Evolutionary conservation across 306 rosid species (phyloP).

Genomic region (Cicer bijugum): DNA sequence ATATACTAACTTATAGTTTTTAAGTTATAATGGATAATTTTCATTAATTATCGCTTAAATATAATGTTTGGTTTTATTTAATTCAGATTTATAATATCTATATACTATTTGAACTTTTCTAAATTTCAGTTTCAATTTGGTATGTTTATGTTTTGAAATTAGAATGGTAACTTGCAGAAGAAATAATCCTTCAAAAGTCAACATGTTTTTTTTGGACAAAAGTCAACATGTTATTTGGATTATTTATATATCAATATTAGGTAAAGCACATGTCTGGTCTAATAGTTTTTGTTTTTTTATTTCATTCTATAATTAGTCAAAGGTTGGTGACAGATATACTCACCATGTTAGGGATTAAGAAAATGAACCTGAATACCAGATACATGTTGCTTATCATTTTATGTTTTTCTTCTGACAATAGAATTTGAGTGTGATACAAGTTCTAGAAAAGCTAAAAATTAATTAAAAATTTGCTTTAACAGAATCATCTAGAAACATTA

Average conservation of each 20-base stretch:
- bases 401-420: constrained; percentile 3
- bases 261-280: constrained; percentile 55
- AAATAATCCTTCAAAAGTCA: constrained; percentile 54
- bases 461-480: constrained; percentile 35
- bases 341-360: constrained; percentile 27
- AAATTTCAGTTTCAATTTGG: no score
- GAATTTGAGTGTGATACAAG: constrained; percentile 36
- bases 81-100: no score
- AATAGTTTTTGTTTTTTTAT: not conserved
- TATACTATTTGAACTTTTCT: no score
- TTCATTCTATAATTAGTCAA: constrained; percentile 39
- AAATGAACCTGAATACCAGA: constrained; percentile 37
- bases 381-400: constrained; percentile 36
- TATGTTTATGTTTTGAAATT: constrained; percentile 28
- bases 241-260: constrained; percentile 45
- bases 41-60: no score
- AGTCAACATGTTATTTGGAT: constrained; percentile 52
- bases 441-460: constrained; percentile 26
- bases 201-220: constrained; percentile 36
- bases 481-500: constrained; percentile 25
- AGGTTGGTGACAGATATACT: constrained; percentile 18
- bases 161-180: constrained; percentile 40
- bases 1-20: no score
- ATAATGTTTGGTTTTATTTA: no score
- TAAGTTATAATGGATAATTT: no score